These are phyloP conservation scores for Narthecium ossifragum DNA, from an alignment of 106 monocot species.

Conservation along the genomic window DNA sequence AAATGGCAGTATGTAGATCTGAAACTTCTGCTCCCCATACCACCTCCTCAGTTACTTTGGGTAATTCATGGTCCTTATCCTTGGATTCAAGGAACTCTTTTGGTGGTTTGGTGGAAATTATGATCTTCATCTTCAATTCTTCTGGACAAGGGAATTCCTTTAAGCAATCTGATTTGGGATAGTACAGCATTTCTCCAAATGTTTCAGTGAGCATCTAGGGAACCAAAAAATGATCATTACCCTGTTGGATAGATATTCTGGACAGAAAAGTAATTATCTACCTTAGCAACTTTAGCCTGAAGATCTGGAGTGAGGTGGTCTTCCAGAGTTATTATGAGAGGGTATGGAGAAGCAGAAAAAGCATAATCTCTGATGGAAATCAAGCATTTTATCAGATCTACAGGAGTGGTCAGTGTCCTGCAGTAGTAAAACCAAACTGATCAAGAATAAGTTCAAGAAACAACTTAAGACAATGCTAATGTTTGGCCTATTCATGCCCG, in stretches of 20 bases:
- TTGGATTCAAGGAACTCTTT: conserved; percentile 43
- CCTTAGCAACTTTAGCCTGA: conserved; percentile 78
- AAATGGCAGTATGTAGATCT: conserved; percentile 6
- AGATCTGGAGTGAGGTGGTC: conserved; percentile 80
- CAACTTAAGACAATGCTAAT: too few species aligned
- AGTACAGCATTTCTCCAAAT: conserved; percentile 36
- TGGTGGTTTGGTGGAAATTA: conserved; percentile 62
- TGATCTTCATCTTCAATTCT: conserved; percentile 31
- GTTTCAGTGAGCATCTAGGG: conserved; percentile 42
- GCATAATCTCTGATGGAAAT: conserved; percentile 71
- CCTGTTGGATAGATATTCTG: too few species aligned
- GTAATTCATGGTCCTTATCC: conserved; percentile 9
- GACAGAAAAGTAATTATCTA: conserved; percentile 3
- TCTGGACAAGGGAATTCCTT: conserved; percentile 58
- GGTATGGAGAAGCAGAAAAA: conserved; percentile 64
- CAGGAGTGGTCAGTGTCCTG: conserved; percentile 75
- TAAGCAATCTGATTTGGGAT: conserved; percentile 17
- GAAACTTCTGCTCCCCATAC: conserved; percentile 30
- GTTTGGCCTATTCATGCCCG: too few species aligned
- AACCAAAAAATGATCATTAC: background rate
- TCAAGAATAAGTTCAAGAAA: background rate
- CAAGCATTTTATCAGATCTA: conserved; percentile 66
- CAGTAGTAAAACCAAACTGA: conserved; percentile 2
- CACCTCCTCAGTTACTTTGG: conserved; percentile 11
- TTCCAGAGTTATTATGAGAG: conserved; percentile 80